These are phyloP conservation scores for Sedum album DNA, from an alignment of 164 flowering plant genomes.

Conservation along the genomic window DNA sequence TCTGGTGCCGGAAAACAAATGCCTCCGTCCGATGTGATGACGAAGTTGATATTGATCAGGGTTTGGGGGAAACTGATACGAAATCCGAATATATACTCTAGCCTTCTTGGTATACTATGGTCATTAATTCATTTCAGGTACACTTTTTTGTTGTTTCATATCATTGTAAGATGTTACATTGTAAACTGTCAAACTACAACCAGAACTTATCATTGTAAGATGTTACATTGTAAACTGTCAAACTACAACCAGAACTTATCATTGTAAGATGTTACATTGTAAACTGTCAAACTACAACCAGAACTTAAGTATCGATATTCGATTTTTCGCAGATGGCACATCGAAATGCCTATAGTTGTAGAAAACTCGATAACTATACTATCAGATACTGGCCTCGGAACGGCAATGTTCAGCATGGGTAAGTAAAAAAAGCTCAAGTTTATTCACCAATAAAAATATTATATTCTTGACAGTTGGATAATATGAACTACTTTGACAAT, in stretches of 20 bases:
- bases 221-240: too few relatives aligned
- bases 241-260: too few relatives aligned
- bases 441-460: not conserved
- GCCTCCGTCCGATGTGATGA: constrained; percentile 38
- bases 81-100: constrained; percentile 61
- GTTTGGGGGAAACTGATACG: constrained; percentile 54
- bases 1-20: constrained; percentile 35
- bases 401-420: constrained; percentile 75
- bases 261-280: too few relatives aligned
- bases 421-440: not conserved
- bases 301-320: too few relatives aligned
- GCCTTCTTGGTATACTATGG: constrained; percentile 53
- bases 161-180: too few relatives aligned
- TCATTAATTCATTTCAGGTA: constrained; percentile 53
- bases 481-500: not conserved
- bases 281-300: too few relatives aligned
- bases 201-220: not conserved
- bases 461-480: too few relatives aligned
- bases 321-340: constrained; percentile 58
- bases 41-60: constrained; percentile 32
- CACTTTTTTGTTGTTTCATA: constrained; percentile 1
- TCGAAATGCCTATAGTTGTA: constrained; percentile 52
- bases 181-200: too few relatives aligned
- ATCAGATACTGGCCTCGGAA: constrained; percentile 67
- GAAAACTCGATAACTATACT: constrained; percentile 46